Base-by-base conservation (phyloP, 148 eudicot genomes). In the Silene conica region DNA sequence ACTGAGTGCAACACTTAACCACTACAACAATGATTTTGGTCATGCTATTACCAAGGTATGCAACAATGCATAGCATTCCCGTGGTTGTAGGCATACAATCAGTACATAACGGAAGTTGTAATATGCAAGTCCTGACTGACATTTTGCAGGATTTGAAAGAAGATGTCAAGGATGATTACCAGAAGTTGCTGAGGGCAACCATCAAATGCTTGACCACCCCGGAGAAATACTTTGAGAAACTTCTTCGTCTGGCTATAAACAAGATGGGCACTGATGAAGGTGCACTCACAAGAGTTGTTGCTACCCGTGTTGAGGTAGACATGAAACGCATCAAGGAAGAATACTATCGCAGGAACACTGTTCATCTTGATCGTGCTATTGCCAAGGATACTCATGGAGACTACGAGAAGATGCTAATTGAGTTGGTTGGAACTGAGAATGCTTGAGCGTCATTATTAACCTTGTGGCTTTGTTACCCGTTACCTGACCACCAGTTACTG, bases 301-400 rank as follows among this genome's bases (percentile, higher is more conserved):
- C 89, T 26, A 94, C 98, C 21, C 86, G 92, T 70, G 92, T 90
- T 56, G 98, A 94, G 84, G 88, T 86, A 13, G 92, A 94, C 76
- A 69, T 91, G 91, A 65, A 82, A 59, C 79, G 85, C 56, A 91
- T 94, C 59, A 88, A 84, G 79, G 98, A 91, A 80, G 90, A 87
- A 67, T 94, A 91, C 72, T 87, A 91, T 4, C 80, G 87, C 52
- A 83, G 98, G 76, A 91, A 88, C 87, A 89, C 85, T 13, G 88
- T 88, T 61, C 83, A 87, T 64, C 89, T 91, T 67, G 91, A 87
- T 6, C 77, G 50, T 15, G 96, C 98, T 15, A 88, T 94, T 74
- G 82, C 86, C 14, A 81, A 80, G 67, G 98, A 91, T 60, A 91
- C 98, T 61, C 81, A 79, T 72, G 97, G 98, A 34, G 98, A 94